These are phyloP conservation scores for Diplotaxis tenuifolia DNA, from an alignment of 345 rosid genomes.

Conservation along the genomic window DNA sequence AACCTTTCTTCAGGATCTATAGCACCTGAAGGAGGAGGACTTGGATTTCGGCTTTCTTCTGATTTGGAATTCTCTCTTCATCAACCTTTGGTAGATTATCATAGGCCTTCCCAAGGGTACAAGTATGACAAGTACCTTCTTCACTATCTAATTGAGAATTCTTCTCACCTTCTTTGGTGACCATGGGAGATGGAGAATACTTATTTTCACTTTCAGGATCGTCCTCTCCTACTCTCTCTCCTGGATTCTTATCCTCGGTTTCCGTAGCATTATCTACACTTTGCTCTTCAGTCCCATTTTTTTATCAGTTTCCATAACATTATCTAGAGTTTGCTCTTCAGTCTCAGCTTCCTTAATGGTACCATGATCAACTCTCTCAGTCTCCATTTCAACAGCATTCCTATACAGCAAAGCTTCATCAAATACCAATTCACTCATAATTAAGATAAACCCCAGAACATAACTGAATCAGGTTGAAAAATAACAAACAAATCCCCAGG, in stretches of 20 bases:
- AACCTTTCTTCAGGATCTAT: conserved; percentile 30
- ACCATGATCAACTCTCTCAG: conserved; percentile 10
- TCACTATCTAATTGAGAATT: conserved; percentile 23
- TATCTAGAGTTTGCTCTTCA: conserved; percentile 15
- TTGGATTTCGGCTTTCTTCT: conserved; percentile 18
- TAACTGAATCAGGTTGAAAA: neutral
- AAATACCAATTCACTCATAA: neutral
- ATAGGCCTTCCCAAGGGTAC: conserved; percentile 16
- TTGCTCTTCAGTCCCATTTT: conserved; percentile 1
- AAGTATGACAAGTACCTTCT: conserved; percentile 4
- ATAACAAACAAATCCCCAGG: neutral
- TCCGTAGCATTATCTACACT: conserved; percentile 4
- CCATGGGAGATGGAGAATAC: conserved; percentile 32
- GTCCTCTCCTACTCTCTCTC: conserved; percentile 20
- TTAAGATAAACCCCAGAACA: neutral
- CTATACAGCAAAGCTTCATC: conserved; percentile 8
- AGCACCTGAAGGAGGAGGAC: conserved; percentile 23
- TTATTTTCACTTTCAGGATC: conserved; percentile 4
- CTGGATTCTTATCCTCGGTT: conserved; percentile 8
- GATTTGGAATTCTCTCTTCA: conserved; percentile 25
- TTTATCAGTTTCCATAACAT: neutral
- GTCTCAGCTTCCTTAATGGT: neutral
- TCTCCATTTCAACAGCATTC: conserved; percentile 34
- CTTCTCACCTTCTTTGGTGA: conserved; percentile 28
- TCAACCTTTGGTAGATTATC: conserved; percentile 17